These are phyloP conservation scores for Xylaria bambusicola DNA, from an alignment of 495 filamentous ascomycete genomes.

Conservation along the genomic window DNA sequence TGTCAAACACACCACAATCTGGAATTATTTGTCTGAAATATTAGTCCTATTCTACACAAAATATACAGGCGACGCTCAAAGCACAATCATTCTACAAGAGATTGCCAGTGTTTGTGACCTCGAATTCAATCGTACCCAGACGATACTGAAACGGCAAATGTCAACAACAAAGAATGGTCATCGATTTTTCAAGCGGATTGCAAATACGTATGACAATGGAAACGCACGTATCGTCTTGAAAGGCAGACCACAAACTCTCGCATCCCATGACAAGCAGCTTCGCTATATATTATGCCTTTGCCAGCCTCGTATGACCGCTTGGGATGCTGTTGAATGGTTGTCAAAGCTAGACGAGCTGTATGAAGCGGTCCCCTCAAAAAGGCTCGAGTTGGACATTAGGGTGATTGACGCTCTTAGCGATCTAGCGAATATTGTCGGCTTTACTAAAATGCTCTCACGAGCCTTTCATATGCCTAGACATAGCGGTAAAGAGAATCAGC, in stretches of 20 bases:
- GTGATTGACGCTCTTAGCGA: slow-evolving; percentile 30
- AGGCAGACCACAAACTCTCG: slow-evolving; percentile 31
- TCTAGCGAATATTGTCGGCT: slow-evolving; percentile 28
- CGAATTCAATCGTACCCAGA: slow-evolving; percentile 36
- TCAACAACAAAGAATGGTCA: slow-evolving; percentile 26
- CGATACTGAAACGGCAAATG: slow-evolving; percentile 33
- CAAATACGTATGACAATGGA: slow-evolving; percentile 32
- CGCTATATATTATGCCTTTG: slow-evolving; percentile 39
- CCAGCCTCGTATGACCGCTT: slow-evolving; percentile 22
- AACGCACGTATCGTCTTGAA: slow-evolving; percentile 33
- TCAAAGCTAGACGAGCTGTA: slow-evolving; percentile 31
- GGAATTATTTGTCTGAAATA: slow-evolving; percentile 38
- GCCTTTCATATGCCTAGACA: slow-evolving; percentile 28
- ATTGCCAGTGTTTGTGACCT: slow-evolving; percentile 40
- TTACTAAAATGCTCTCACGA: slow-evolving; percentile 31
- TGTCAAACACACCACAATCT: slow-evolving; percentile 34
- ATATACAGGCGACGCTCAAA: slow-evolving; percentile 25
- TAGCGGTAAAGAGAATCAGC: slow-evolving; percentile 32
- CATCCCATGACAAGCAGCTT: slow-evolving; percentile 26
- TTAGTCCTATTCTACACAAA: slow-evolving; percentile 29
- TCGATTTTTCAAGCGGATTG: slow-evolving; percentile 38
- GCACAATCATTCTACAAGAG: slow-evolving; percentile 37
- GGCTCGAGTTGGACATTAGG: slow-evolving; percentile 22
- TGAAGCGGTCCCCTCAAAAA: slow-evolving; percentile 12
- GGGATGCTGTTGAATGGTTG: slow-evolving; percentile 29